phyloP scores from a whole-genome alignment of 2,329 filamentous ascomycete species.

The Trichoderma arundinaceum region DNA sequence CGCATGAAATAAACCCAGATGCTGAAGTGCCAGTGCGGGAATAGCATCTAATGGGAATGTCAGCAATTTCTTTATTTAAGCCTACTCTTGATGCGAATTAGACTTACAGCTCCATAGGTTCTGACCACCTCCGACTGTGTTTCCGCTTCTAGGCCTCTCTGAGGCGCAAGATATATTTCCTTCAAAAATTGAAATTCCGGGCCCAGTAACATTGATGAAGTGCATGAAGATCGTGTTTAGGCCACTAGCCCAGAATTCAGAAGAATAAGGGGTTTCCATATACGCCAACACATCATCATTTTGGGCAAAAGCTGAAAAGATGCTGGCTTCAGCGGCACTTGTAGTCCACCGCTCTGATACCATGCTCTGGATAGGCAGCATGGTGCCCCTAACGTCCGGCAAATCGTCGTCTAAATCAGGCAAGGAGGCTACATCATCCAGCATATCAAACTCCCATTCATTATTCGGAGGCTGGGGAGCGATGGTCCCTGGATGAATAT shows the following conservation, averaged over 20 bases:
- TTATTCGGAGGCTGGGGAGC: slow-evolving; percentile 22
- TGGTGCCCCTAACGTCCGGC: slow-evolving; percentile 46
- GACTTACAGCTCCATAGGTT: slow-evolving; percentile 67
- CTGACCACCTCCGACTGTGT: slow-evolving; percentile 67
- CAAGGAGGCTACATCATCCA: slow-evolving; percentile 67
- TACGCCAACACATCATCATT: slow-evolving; percentile 67
- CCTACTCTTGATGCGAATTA: background rate
- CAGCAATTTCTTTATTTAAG: background rate
- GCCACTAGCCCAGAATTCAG: slow-evolving; percentile 78
- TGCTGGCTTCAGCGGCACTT: slow-evolving; percentile 53
- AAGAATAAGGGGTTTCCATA: slow-evolving; percentile 66
- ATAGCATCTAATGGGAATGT: slow-evolving; percentile 65
- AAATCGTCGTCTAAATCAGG: slow-evolving; percentile 65
- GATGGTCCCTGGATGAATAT: background rate
- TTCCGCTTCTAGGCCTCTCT: slow-evolving; percentile 59
- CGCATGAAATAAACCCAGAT: slow-evolving; percentile 87
- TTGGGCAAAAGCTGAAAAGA: slow-evolving; percentile 56
- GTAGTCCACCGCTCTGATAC: slow-evolving; percentile 41
- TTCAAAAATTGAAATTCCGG: slow-evolving; percentile 86
- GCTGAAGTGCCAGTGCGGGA: slow-evolving; percentile 79
- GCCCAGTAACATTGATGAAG: slow-evolving; percentile 87
- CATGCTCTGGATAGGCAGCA: slow-evolving; percentile 46
- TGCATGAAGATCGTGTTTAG: slow-evolving; percentile 87
- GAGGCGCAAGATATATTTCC: slow-evolving; percentile 76
- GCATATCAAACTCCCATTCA: slow-evolving; percentile 39